Conservation (phyloP, 1,284 basidiomycete species). For the Trametes hirsuta region DNA sequence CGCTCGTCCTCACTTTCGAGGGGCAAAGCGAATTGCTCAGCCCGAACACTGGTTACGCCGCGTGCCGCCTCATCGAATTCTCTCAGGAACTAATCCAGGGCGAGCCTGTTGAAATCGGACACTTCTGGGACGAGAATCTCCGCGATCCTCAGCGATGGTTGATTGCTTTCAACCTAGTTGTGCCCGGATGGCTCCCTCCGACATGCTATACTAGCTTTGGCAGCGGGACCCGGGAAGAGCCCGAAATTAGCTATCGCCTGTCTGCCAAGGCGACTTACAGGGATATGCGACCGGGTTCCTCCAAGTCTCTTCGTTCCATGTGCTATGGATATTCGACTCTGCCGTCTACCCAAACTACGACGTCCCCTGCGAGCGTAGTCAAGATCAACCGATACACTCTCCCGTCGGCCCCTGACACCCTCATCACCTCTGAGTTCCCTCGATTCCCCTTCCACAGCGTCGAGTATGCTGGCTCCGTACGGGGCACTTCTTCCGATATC, state of each 20-base stretch:
- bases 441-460: conserved; percentile 26
- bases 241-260: conserved; percentile 67
- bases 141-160: conserved; percentile 65
- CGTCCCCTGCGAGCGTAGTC: conserved; percentile 11
- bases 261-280: conserved; percentile 66
- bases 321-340: conserved; percentile 21
- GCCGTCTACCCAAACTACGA: conserved; percentile 10
- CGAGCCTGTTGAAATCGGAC: conserved; percentile 60
- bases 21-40: conserved; percentile 73
- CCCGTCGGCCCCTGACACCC: conserved; percentile 21
- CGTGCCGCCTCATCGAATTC: conserved; percentile 66
- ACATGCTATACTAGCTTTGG: conserved; percentile 48
- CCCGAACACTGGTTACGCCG: conserved; percentile 60
- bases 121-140: conserved; percentile 59
- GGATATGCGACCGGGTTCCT: conserved; percentile 43
- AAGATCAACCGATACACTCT: conserved; percentile 31
- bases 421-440: conserved; percentile 17
- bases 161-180: conserved; percentile 67
- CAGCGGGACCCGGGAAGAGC: conserved; percentile 38
- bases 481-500: conserved; percentile 38
- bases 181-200: conserved; percentile 80
- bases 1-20: conserved; percentile 72
- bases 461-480: conserved; percentile 48
- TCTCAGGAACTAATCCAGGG: conserved; percentile 59
- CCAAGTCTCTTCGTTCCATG: conserved; percentile 46